Base-by-base conservation (phyloP, 2,329 filamentous ascomycete species). In the Dryadomyces quercus-mongolicae region DNA sequence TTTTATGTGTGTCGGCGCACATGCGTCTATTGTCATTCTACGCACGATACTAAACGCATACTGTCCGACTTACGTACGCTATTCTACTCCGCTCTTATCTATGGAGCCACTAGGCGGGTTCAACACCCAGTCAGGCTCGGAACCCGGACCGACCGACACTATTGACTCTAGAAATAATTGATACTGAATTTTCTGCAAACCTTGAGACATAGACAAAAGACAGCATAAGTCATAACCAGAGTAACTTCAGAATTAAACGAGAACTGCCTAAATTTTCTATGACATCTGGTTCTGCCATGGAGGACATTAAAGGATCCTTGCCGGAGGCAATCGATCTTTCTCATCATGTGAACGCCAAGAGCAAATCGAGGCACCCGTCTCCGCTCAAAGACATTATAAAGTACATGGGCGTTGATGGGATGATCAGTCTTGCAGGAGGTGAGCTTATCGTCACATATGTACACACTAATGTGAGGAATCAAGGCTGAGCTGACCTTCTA, bases 301-400 rank as follows among this genome's bases (percentile, higher is more conserved):
- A 6, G 7, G 16, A 44, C 16, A 44, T 18, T 9, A 44, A 44
- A 44, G 9, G 8, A 40, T n/a, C 42, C 9, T n/a, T 44, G 16
- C 25, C 51, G 4, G 52, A 56, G 38, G 55, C 52, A 13, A 16
- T 54, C 3, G 57, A 67, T 51, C 49, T 66, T 6, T 62, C 62
- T 1, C 65, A 66, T 50, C 66, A 67, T 47, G 56, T 67, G 54
- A 67, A 67, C 46, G 25, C 53, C 12, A 61, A 62, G 49, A 64
- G 62, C 56, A 62, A 59, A 31, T 57, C 64, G 21, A 56, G 65
- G 0, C 64, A 66, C 50, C 63, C 63, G 0, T 64, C 62, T 7
- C 65, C 65, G 1, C 56, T 67, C 5, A 67, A 67, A 50, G 64
- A 67, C 42, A 67, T 67, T 21, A 62, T 67, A 55, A 62, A 63